Evolutionary conservation across 2,329 filamentous ascomycete species (phyloP).

Genomic region (Xylaria sp.): DNA sequence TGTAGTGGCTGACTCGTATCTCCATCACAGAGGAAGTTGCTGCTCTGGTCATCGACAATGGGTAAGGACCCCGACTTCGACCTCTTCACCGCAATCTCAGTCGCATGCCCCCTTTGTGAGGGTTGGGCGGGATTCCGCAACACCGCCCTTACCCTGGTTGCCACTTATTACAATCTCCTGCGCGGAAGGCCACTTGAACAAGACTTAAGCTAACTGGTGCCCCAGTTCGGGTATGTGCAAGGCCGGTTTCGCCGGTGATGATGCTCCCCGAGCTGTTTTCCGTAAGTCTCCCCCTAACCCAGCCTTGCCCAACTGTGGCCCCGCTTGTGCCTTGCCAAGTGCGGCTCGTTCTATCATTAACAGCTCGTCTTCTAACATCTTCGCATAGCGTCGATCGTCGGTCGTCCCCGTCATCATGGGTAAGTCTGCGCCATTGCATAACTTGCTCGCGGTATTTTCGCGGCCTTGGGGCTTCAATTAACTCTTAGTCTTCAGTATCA

Average conservation of each 20-base stretch:
- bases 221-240: conserved; percentile 99
- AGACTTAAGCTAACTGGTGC: conserved; percentile 42
- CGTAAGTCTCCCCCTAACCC: conserved; percentile 75
- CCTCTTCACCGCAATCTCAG: conserved; percentile 52
- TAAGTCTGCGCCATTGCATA: conserved; percentile 64
- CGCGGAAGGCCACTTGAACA: background rate
- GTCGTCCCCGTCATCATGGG: conserved; percentile 99
- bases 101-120: conserved; percentile 38
- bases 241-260: conserved; percentile 99
- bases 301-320: conserved; percentile 51
- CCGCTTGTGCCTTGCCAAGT: conserved; percentile 51
- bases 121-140: conserved; percentile 25
- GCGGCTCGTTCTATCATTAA: conserved; percentile 35
- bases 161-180: conserved; percentile 2
- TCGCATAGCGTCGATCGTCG: conserved; percentile 91
- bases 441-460: conserved; percentile 2
- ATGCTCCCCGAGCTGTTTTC: conserved; percentile 99
- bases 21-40: conserved; percentile 92
- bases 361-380: conserved; percentile 51
- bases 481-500: conserved; percentile 75
- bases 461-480: conserved; percentile 16
- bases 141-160: conserved; percentile 6
- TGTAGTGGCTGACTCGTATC: conserved; percentile 57
- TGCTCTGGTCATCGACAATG: conserved; percentile 99
- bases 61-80: conserved; percentile 75